phyloP scores from a whole-genome alignment of 1,139 yeast species.

The Insectozyma bohioensis region DNA sequence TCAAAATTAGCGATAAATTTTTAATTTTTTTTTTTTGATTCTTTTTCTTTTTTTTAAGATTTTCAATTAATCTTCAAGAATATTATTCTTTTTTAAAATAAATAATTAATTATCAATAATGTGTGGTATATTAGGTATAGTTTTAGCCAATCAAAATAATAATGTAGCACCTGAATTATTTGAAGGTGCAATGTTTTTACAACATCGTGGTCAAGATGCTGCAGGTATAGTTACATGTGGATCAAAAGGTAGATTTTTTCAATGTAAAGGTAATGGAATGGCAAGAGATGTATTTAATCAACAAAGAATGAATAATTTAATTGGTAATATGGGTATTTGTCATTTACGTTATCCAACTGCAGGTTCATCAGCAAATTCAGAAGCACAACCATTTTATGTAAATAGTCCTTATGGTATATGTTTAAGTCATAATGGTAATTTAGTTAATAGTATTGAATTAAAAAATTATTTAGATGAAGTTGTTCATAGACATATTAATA shows the following conservation, averaged over 20 bases:
- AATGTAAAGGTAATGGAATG: conserved; percentile 99
- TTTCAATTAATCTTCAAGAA: conserved; percentile 5
- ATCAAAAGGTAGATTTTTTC: conserved; percentile 87
- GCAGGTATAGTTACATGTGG: conserved; percentile 99
- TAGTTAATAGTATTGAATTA: conserved; percentile 81
- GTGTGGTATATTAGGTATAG: conserved; percentile 96
- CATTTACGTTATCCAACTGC: conserved; percentile 98
- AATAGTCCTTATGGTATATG: conserved; percentile 95
- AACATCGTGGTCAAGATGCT: conserved; percentile 99
- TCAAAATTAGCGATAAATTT: too few relatives aligned
- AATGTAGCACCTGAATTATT: conserved; percentile 86
- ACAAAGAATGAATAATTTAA: conserved; percentile 70
- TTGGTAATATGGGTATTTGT: conserved; percentile 94
- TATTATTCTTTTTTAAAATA: neutral
- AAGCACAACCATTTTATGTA: conserved; percentile 98
- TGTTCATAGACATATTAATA: conserved; percentile 95
- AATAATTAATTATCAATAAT: too few relatives aligned
- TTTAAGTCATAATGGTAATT: conserved; percentile 90
- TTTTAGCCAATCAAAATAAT: conserved; percentile 70
- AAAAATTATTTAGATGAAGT: conserved; percentile 82
- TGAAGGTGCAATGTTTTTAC: conserved; percentile 91
- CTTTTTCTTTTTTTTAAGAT: conserved; percentile 7
- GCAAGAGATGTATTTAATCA: conserved; percentile 96
- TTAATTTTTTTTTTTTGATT: conserved; percentile 2
- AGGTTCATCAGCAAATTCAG: conserved; percentile 95